Conservation (phyloP, 108 stramenopile genomes). For the Chaetoceros tenuissimus region DNA sequence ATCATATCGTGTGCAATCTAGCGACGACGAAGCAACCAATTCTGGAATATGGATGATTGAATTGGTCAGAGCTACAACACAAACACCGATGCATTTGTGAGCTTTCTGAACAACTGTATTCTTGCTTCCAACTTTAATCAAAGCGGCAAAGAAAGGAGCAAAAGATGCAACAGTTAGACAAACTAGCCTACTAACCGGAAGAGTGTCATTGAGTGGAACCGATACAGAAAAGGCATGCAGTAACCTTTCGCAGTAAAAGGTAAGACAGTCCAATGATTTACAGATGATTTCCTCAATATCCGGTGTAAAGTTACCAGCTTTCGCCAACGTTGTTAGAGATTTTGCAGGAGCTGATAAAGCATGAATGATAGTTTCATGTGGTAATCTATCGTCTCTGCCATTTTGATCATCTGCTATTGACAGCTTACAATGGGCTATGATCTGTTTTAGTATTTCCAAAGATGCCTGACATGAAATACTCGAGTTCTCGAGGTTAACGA, state of each 20-base stretch:
- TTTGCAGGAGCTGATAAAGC: conserved; percentile 66
- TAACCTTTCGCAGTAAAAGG: background rate
- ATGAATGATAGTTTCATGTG: conserved; percentile 61
- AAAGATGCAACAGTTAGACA: conserved; percentile 52
- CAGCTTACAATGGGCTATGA: background rate
- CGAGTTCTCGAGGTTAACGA: conserved; percentile 22
- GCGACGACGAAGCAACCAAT: conserved; percentile 49
- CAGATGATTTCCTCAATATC: conserved; percentile 1
- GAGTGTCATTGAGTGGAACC: conserved; percentile 13
- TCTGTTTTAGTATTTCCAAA: background rate
- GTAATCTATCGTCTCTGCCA: background rate
- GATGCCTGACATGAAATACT: background rate
- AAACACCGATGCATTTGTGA: conserved; percentile 7
- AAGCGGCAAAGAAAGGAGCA: conserved; percentile 39
- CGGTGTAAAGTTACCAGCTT: conserved; percentile 7
- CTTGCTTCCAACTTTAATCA: conserved; percentile 5
- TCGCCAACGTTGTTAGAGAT: conserved; percentile 40
- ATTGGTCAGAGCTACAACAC: conserved; percentile 28
- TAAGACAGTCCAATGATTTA: background rate
- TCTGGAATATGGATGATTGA: conserved; percentile 57
- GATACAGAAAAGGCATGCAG: background rate
- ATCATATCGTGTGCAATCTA: conserved; percentile 55
- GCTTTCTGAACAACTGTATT: conserved; percentile 9
- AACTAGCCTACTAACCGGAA: conserved; percentile 54
- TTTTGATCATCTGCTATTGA: background rate